phyloP scores from a whole-genome alignment of 208 protist species.

The Leishmania tropica region DNA sequence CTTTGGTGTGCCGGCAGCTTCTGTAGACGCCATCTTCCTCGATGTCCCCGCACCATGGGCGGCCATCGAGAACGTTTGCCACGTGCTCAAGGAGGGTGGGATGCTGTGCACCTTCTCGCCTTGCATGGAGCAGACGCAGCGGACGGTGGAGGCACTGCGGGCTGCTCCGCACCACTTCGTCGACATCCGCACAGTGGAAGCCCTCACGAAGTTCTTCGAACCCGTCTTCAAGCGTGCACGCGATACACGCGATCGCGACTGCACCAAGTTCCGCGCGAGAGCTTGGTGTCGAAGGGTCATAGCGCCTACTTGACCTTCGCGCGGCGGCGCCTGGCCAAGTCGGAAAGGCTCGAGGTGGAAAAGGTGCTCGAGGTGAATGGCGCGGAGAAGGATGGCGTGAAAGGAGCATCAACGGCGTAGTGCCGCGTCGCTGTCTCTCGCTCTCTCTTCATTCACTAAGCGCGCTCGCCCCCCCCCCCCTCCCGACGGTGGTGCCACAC shows the following conservation, averaged over 20 bases:
- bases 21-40: conserved; percentile 93
- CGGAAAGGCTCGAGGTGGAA: conserved; percentile 17
- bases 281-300: conserved; percentile 82
- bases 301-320: conserved; percentile 94
- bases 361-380: background rate
- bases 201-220: conserved; percentile 76
- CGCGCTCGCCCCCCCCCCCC: background rate
- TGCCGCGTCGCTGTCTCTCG: background rate
- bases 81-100: conserved; percentile 78
- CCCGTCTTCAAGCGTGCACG: conserved; percentile 69
- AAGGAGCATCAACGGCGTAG: background rate
- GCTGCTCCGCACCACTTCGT: conserved; percentile 74
- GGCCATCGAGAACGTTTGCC: conserved; percentile 84
- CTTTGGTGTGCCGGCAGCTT: conserved; percentile 70
- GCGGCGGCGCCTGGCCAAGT: conserved; percentile 49
- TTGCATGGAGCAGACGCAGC: conserved; percentile 95
- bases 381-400: background rate
- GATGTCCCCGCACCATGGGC: conserved; percentile 92
- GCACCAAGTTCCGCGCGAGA: conserved; percentile 54
- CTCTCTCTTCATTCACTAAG: background rate
- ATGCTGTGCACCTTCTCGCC: conserved; percentile 94
- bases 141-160: conserved; percentile 66
- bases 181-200: conserved; percentile 89
- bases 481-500: background rate
- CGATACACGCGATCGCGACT: conserved; percentile 30